Percentiles rank a stretch among this genome's conserved stretches.
phyloP scores from a whole-genome alignment of 176 grass and related monocot genomes.

The Canna indica region DNA sequence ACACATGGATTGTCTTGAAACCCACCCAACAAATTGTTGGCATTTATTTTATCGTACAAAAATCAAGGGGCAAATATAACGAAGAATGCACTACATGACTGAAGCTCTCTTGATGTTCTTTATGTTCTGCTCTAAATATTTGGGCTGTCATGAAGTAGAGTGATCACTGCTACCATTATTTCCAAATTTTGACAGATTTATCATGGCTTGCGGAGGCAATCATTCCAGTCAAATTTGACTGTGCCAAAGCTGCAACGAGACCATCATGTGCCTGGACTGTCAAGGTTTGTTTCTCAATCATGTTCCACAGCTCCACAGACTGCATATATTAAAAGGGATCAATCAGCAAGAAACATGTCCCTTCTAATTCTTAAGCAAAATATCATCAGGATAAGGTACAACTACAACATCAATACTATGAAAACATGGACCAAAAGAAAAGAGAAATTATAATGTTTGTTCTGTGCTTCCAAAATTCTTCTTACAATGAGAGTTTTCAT shows the following conservation, averaged over 20 bases:
- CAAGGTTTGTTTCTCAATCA: conserved; percentile 38
- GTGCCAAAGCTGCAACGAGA: conserved; percentile 54
- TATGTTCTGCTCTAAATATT: neutral
- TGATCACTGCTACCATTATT: conserved; percentile 22
- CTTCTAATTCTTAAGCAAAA: neutral
- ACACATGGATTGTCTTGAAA: neutral
- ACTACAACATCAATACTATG: neutral
- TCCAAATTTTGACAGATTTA: conserved; percentile 87
- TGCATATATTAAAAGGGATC: conserved; percentile 26
- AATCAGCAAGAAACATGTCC: neutral
- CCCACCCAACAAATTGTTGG: neutral
- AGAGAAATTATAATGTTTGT: neutral
- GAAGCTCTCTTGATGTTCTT: neutral
- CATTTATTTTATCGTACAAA: neutral
- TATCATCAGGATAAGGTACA: neutral
- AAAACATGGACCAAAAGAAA: too few relatives aligned
- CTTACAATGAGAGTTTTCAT: too few relatives aligned
- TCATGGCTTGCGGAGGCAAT: conserved; percentile 90
- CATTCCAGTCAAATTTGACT: conserved; percentile 33
- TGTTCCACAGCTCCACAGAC: conserved; percentile 83
- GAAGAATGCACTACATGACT: neutral
- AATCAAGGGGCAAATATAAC: too few relatives aligned
- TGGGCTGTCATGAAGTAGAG: neutral
- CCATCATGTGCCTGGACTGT: conserved; percentile 55
- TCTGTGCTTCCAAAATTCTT: too few relatives aligned